phyloP scores from a whole-genome alignment of 306 rosid genomes.

The Cicer yamashitae region DNA sequence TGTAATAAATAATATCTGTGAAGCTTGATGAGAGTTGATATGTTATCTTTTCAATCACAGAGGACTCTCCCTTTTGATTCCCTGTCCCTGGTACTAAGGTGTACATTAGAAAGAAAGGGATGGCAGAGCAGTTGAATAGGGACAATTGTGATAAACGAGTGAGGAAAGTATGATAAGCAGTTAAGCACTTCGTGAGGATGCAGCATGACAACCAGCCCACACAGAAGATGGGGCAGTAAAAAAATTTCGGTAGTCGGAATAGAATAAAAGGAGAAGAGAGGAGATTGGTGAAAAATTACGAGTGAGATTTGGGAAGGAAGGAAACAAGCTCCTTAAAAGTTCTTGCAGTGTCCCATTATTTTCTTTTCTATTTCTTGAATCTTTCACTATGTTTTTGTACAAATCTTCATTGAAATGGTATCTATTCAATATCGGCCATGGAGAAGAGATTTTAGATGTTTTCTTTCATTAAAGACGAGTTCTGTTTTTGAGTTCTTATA shows the following conservation, averaged over 20 bases:
- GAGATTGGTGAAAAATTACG: not conserved
- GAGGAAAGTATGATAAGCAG: not conserved
- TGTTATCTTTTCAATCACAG: slow-evolving; percentile 29
- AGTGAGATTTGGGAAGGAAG: slow-evolving; percentile 11
- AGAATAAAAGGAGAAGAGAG: slow-evolving; percentile 1
- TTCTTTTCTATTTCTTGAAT: slow-evolving; percentile 26
- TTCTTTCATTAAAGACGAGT: slow-evolving; percentile 8
- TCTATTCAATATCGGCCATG: not conserved
- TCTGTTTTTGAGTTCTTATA: not conserved
- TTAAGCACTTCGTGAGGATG: not conserved
- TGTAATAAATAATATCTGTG: slow-evolving; percentile 19
- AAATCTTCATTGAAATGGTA: slow-evolving; percentile 8
- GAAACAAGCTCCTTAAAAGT: slow-evolving; percentile 30
- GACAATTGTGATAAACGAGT: not conserved
- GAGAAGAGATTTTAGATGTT: slow-evolving; percentile 12
- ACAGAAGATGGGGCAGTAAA: not conserved
- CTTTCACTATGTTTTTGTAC: not conserved
- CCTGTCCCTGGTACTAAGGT: not conserved
- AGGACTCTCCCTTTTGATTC: slow-evolving; percentile 18
- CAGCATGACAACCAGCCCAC: slow-evolving; percentile 1
- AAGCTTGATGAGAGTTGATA: slow-evolving; percentile 27
- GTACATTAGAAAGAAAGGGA: not conserved
- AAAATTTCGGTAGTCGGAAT: slow-evolving; percentile 8
- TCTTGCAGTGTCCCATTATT: slow-evolving; percentile 17
- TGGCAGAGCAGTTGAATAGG: not conserved